Conservation (phyloP, 805 yeast genomes). For the Saccharomycopsis javanensis region DNA sequence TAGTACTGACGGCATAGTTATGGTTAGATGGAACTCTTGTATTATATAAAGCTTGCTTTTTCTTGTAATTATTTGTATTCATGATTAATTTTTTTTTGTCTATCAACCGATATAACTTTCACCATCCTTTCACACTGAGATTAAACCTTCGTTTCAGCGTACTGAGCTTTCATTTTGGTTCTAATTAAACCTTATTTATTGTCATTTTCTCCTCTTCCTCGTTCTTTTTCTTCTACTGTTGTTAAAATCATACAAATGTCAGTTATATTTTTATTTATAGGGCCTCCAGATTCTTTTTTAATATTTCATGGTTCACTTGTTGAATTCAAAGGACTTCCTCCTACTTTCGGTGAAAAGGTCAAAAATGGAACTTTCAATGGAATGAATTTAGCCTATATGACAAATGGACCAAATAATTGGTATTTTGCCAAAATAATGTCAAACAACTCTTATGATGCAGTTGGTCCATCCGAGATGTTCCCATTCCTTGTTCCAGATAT, state of each 20-base stretch:
- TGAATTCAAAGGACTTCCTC: background rate
- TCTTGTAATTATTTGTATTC: background rate
- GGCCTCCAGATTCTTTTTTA: conserved; percentile 1
- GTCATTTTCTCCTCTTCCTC: no score
- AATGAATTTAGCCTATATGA: background rate
- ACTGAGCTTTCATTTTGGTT: background rate
- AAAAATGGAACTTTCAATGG: conserved; percentile 2
- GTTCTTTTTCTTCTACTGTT: background rate
- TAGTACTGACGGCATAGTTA: background rate
- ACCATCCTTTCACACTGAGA: no score
- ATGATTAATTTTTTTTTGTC: background rate
- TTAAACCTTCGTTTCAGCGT: no score
- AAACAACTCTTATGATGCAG: background rate
- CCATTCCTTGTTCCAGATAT: background rate
- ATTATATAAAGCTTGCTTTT: background rate
- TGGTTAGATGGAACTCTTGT: background rate
- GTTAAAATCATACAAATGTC: background rate
- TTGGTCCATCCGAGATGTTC: conserved; percentile 1
- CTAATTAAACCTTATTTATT: no score
- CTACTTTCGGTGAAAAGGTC: background rate
- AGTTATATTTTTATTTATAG: background rate
- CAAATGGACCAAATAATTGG: conserved; percentile 1
- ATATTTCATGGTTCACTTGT: background rate
- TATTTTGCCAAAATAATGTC: background rate
- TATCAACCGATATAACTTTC: no score